Percentiles rank a stretch among this genome's conserved stretches.
These are phyloP conservation scores for Rhypophila decipiens DNA, from an alignment of 495 filamentous ascomycete genomes.

Conservation along the genomic window DNA sequence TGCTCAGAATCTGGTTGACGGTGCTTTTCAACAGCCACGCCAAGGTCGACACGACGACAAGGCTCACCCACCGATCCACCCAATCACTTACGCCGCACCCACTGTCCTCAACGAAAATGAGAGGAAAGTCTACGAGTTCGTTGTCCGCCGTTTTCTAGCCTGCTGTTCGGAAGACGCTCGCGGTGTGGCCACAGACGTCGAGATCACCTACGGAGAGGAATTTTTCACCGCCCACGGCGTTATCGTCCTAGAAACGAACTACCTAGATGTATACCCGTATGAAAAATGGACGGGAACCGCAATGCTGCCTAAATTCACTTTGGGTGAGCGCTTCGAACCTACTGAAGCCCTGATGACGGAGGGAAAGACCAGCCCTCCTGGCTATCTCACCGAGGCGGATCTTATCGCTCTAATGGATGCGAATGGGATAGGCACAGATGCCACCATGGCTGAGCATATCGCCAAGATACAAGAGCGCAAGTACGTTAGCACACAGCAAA, in stretches of 20 bases:
- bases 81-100: conserved; percentile 68
- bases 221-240: conserved; percentile 73
- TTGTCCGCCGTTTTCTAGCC: conserved; percentile 88
- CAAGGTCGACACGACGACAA: conserved; percentile 86
- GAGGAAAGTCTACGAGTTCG: conserved; percentile 82
- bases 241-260: conserved; percentile 83
- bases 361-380: conserved; percentile 76
- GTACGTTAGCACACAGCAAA: conserved; percentile 67
- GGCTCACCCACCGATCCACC: conserved; percentile 95
- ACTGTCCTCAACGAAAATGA: conserved; percentile 58
- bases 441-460: conserved; percentile 98
- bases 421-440: conserved; percentile 96
- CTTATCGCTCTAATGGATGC: conserved; percentile 98
- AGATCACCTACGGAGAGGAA: conserved; percentile 79
- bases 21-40: conserved; percentile 74
- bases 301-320: conserved; percentile 68
- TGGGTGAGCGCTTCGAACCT: conserved; percentile 77
- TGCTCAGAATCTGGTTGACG: conserved; percentile 70
- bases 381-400: conserved; percentile 90
- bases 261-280: conserved; percentile 91
- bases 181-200: conserved; percentile 76
- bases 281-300: conserved; percentile 90
- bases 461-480: conserved; percentile 84
- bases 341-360: conserved; percentile 84
- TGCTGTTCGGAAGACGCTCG: conserved; percentile 94